Conservation (phyloP, 805 yeast species). For the Candida patagonica region DNA sequence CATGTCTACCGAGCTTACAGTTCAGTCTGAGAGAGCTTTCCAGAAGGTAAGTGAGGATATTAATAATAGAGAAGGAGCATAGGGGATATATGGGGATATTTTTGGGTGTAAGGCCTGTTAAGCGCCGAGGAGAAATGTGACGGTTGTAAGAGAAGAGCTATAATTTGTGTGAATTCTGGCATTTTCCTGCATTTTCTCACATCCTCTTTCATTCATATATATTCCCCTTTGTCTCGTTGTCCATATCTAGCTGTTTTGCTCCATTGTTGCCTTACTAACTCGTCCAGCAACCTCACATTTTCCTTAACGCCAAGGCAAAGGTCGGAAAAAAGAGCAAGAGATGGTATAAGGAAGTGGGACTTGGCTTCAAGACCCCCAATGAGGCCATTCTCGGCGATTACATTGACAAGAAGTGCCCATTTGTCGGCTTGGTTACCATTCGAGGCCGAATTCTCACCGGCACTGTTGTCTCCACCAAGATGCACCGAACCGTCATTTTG, state of each 20-base stretch:
- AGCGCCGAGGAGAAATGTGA: too few species aligned
- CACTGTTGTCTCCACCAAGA: constrained; percentile 99
- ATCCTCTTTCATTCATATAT: too few species aligned
- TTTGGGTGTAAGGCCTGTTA: too few species aligned
- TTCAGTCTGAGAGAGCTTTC: constrained; percentile 99
- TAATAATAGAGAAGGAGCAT: too few species aligned
- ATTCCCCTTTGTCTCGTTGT: too few species aligned
- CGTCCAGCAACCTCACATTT: constrained; percentile 98
- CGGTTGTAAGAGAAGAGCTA: too few species aligned
- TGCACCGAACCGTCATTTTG: constrained; percentile 99
- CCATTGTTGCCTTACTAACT: too few species aligned
- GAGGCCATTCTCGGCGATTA: constrained; percentile 96
- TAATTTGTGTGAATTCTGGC: too few species aligned
- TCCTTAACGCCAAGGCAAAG: constrained; percentile 99
- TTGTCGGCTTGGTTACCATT: constrained; percentile 92
- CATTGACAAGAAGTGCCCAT: constrained; percentile 99
- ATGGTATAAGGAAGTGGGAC: constrained; percentile 99
- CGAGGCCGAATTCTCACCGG: constrained; percentile 99
- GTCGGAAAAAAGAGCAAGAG: constrained; percentile 98
- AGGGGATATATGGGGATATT: too few species aligned
- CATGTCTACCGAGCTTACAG: constrained; percentile 99
- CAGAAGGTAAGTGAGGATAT: constrained; percentile 75
- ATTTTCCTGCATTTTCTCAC: too few species aligned
- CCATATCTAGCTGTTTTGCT: too few species aligned
- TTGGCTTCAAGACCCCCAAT: constrained; percentile 99